Conservation (phyloP, 2,329 filamentous ascomycete species). For the Colletotrichum sp. region DNA sequence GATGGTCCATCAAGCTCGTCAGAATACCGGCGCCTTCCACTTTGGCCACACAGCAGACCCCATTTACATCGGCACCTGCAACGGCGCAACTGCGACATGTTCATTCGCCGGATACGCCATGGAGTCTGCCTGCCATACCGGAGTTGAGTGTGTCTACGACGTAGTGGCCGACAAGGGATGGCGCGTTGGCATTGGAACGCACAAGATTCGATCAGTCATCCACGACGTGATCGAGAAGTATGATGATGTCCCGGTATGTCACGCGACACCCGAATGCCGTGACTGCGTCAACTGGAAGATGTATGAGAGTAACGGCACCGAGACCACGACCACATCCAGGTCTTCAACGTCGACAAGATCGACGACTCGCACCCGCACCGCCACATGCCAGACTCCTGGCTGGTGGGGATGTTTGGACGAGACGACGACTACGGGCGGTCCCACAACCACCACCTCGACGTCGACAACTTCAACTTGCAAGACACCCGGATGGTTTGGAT, state of each 20-base stretch:
- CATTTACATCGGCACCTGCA: conserved; percentile 92
- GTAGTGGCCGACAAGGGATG: conserved; percentile 91
- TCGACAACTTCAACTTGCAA: conserved; percentile 61
- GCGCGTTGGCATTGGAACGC: conserved; percentile 88
- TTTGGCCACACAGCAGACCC: conserved; percentile 97
- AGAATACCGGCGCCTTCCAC: conserved; percentile 82
- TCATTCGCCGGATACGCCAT: conserved; percentile 93
- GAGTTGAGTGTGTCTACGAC: conserved; percentile 88
- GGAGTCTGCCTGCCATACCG: conserved; percentile 91
- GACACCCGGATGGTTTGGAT: conserved; percentile 72
- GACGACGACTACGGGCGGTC: conserved; percentile 53
- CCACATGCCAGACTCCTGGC: conserved; percentile 88
- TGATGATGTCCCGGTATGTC: conserved; percentile 79
- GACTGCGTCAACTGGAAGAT: conserved; percentile 96
- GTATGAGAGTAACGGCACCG: conserved; percentile 89
- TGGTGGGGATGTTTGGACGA: conserved; percentile 87
- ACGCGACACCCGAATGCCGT: conserved; percentile 77
- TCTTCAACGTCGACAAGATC: conserved; percentile 59
- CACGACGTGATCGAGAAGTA: conserved; percentile 86
- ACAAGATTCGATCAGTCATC: conserved; percentile 90
- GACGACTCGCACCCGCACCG: conserved; percentile 72
- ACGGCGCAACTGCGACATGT: conserved; percentile 86
- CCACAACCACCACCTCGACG: conserved; percentile 49
- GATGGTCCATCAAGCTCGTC: conserved; percentile 70
- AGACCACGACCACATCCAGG: conserved; percentile 69